Conservation (phyloP, 2,329 filamentous ascomycete genomes). For the Neocatenulostroma microsporum region DNA sequence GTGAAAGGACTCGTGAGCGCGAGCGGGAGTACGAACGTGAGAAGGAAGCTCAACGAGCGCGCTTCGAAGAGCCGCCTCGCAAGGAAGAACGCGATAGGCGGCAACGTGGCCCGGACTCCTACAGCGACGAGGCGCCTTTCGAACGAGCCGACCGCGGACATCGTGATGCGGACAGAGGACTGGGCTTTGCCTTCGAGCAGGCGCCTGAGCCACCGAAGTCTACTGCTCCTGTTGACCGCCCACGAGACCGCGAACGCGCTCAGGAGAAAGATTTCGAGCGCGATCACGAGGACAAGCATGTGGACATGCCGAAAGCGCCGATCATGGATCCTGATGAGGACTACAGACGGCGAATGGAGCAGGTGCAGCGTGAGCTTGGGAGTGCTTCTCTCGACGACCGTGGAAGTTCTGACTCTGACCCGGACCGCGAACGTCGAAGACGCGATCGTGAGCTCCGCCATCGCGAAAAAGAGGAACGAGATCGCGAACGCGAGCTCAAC, state of each 20-base stretch:
- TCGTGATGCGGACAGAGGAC: slow-evolving; percentile 21
- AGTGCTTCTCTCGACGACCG: slow-evolving; percentile 18
- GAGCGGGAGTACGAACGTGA: slow-evolving; percentile 14
- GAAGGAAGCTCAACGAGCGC: slow-evolving; percentile 12
- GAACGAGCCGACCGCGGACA: slow-evolving; percentile 21
- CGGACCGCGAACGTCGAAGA: slow-evolving; percentile 26
- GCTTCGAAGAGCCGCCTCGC: slow-evolving; percentile 11
- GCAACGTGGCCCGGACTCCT: slow-evolving; percentile 5
- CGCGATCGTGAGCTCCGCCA: slow-evolving; percentile 27
- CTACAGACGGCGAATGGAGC: slow-evolving; percentile 42
- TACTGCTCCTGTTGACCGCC: slow-evolving; percentile 3
- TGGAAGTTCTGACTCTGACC: slow-evolving; percentile 21
- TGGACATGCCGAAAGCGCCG: slow-evolving; percentile 18
- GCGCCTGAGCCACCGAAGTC: slow-evolving; percentile 17
- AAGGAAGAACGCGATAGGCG: slow-evolving; percentile 7
- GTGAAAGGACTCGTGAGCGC: slow-evolving; percentile 7
- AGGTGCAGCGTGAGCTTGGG: slow-evolving; percentile 40
- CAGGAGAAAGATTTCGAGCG: slow-evolving; percentile 15
- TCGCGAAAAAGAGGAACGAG: slow-evolving; percentile 19
- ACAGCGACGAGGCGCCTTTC: slow-evolving; percentile 19
- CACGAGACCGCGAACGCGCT: slow-evolving; percentile 1
- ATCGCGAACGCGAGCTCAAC: slow-evolving; percentile 3
- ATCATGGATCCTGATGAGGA: slow-evolving; percentile 43
- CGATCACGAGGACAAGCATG: slow-evolving; percentile 12
- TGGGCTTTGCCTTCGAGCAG: slow-evolving; percentile 29